phyloP scores from a whole-genome alignment of 495 filamentous ascomycete species.

The Parathielavia appendiculata region DNA sequence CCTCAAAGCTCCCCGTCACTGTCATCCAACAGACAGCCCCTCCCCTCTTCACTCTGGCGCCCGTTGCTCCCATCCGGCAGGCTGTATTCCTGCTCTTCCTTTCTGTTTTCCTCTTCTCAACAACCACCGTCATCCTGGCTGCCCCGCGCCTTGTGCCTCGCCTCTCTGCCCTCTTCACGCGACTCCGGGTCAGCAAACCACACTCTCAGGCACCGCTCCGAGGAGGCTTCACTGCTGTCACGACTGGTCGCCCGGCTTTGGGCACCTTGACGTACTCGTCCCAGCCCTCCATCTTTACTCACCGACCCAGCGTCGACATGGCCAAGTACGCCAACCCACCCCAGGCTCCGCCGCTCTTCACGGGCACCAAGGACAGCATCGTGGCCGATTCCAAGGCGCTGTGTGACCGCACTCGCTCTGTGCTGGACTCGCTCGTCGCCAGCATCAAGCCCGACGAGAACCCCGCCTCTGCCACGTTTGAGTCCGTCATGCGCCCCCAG shows the following conservation, averaged over 20 bases:
- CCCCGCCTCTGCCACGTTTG: slow-evolving; percentile 55
- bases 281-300: slow-evolving; percentile 18
- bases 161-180: slow-evolving; percentile 57
- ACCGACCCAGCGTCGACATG: slow-evolving; percentile 24
- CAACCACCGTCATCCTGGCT: slow-evolving; percentile 70
- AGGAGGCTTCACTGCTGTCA: slow-evolving; percentile 25
- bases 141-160: slow-evolving; percentile 59
- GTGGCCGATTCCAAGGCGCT: slow-evolving; percentile 70
- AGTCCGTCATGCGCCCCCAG: slow-evolving; percentile 58
- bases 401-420: slow-evolving; percentile 58
- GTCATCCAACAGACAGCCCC: neutral
- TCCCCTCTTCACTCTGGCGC: slow-evolving; percentile 39
- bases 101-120: slow-evolving; percentile 57
- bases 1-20: neutral
- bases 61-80: slow-evolving; percentile 31
- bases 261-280: slow-evolving; percentile 23
- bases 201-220: slow-evolving; percentile 19
- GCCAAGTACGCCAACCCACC: slow-evolving; percentile 64
- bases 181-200: slow-evolving; percentile 34
- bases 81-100: slow-evolving; percentile 47
- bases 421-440: slow-evolving; percentile 71
- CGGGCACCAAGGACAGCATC: slow-evolving; percentile 70
- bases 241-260: slow-evolving; percentile 12
- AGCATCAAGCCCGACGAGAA: slow-evolving; percentile 52
- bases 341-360: slow-evolving; percentile 81